These are phyloP conservation scores for Starmera dryadoides DNA, from an alignment of 805 yeast genomes.

Conservation along the genomic window DNA sequence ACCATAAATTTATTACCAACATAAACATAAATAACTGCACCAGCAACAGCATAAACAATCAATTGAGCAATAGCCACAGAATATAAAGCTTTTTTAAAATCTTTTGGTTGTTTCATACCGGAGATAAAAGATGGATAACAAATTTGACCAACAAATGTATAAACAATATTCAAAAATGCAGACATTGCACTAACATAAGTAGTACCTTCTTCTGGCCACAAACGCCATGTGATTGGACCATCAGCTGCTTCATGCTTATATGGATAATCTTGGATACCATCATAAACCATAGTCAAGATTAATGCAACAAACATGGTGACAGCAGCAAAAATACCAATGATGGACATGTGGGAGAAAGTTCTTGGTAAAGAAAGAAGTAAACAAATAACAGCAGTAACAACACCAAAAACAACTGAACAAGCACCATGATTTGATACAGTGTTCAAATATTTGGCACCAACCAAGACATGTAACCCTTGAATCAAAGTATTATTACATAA, in stretches of 20 bases:
- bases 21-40: slow-evolving; percentile 51
- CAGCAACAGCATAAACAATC: slow-evolving; percentile 43
- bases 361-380: slow-evolving; percentile 47
- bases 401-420: slow-evolving; percentile 47
- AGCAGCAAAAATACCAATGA: slow-evolving; percentile 46
- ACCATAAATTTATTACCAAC: slow-evolving; percentile 48
- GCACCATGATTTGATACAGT: slow-evolving; percentile 42
- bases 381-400: slow-evolving; percentile 41
- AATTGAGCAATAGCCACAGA: slow-evolving; percentile 45
- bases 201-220: slow-evolving; percentile 48
- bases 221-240: slow-evolving; percentile 36
- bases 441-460: slow-evolving; percentile 54
- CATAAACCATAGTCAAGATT: slow-evolving; percentile 42
- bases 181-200: slow-evolving; percentile 46
- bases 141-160: slow-evolving; percentile 59
- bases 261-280: slow-evolving; percentile 46
- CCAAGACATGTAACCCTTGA: slow-evolving; percentile 51
- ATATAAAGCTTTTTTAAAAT: slow-evolving; percentile 48
- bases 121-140: slow-evolving; percentile 56
- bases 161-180: slow-evolving; percentile 51
- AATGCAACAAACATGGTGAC: slow-evolving; percentile 52
- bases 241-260: slow-evolving; percentile 26
- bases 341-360: slow-evolving; percentile 45
- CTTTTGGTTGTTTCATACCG: slow-evolving; percentile 51
- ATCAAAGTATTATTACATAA: slow-evolving; percentile 48